A percentile compares a stretch with the other conserved stretches of the same genome.
These are phyloP conservation scores for Candida vartiovaarae DNA, from an alignment of 805 yeast species.

Conservation along the genomic window DNA sequence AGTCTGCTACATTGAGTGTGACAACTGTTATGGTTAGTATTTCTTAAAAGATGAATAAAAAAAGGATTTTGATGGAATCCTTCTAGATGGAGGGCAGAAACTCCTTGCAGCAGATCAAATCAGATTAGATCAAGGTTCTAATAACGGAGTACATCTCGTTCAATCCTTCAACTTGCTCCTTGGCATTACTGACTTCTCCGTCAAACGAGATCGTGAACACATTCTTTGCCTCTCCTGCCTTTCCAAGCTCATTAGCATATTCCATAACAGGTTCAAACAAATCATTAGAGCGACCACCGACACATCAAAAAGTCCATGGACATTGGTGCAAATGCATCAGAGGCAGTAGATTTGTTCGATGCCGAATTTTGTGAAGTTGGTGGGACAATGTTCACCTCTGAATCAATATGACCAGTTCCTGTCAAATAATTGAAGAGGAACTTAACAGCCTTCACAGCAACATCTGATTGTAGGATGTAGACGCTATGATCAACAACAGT, in stretches of 20 bases:
- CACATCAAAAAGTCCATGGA: slow-evolving; percentile 38
- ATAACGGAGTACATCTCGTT: slow-evolving; percentile 59
- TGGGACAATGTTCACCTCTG: slow-evolving; percentile 25
- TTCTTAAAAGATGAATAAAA: too few relatives aligned
- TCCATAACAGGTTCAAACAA: slow-evolving; percentile 65
- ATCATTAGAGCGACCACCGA: slow-evolving; percentile 61
- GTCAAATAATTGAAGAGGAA: slow-evolving; percentile 39
- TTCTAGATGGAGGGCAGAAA: too few relatives aligned
- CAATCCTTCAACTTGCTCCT: slow-evolving; percentile 57
- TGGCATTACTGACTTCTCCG: slow-evolving; percentile 43
- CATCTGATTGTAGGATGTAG: slow-evolving; percentile 60
- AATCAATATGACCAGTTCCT: slow-evolving; percentile 8
- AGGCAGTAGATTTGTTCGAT: neutral
- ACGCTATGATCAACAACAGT: slow-evolving; percentile 62
- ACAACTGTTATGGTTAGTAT: too few relatives aligned
- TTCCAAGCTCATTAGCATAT: slow-evolving; percentile 36
- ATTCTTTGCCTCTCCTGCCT: slow-evolving; percentile 30
- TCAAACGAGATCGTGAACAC: slow-evolving; percentile 60
- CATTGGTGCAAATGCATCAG: neutral
- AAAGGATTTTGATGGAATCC: too few relatives aligned
- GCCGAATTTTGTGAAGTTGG: slow-evolving; percentile 15
- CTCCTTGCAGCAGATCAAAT: too few relatives aligned
- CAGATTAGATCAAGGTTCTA: neutral
- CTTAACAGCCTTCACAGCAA: slow-evolving; percentile 49
- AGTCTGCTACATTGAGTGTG: too few relatives aligned